These are phyloP conservation scores for Nakazawaea anatomiae DNA, from an alignment of 805 yeast species.

Conservation along the genomic window DNA sequence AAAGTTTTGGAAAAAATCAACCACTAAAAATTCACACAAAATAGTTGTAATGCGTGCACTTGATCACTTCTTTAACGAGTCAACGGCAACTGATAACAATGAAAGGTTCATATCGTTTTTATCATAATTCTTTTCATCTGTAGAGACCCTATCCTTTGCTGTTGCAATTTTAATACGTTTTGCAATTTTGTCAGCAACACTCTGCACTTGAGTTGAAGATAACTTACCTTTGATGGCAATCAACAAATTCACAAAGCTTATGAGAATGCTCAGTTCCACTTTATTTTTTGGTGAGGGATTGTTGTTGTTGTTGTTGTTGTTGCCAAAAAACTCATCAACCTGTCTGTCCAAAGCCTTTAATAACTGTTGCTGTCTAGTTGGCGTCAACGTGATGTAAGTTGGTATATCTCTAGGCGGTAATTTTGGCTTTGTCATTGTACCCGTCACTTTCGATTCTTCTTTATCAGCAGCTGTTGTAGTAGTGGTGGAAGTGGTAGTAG, in stretches of 20 bases:
- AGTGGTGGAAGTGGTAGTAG: too few relatives aligned
- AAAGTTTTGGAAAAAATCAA: too few relatives aligned
- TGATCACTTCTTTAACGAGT: conserved; percentile 2
- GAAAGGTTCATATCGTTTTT: background rate
- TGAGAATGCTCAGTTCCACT: conserved; percentile 35
- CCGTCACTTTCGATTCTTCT: background rate
- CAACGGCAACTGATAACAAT: conserved; percentile 6
- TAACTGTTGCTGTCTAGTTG: conserved; percentile 35
- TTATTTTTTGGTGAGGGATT: conserved; percentile 10
- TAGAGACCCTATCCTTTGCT: background rate
- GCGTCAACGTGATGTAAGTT: conserved; percentile 37
- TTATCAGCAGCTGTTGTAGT: background rate
- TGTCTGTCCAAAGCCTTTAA: conserved; percentile 33
- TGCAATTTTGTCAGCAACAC: background rate
- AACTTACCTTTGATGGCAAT: conserved; percentile 4
- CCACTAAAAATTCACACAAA: too few relatives aligned
- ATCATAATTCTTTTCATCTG: background rate
- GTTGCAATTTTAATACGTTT: background rate
- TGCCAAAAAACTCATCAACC: conserved; percentile 29
- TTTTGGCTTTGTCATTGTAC: conserved; percentile 20
- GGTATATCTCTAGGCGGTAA: conserved; percentile 32
- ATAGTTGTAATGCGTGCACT: background rate
- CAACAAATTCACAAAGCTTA: conserved; percentile 51
- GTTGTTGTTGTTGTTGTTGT: background rate
- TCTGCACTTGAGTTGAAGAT: background rate